Conservation (phyloP, 352 stramenopile species). For the Globisporangium yorkense region DNA sequence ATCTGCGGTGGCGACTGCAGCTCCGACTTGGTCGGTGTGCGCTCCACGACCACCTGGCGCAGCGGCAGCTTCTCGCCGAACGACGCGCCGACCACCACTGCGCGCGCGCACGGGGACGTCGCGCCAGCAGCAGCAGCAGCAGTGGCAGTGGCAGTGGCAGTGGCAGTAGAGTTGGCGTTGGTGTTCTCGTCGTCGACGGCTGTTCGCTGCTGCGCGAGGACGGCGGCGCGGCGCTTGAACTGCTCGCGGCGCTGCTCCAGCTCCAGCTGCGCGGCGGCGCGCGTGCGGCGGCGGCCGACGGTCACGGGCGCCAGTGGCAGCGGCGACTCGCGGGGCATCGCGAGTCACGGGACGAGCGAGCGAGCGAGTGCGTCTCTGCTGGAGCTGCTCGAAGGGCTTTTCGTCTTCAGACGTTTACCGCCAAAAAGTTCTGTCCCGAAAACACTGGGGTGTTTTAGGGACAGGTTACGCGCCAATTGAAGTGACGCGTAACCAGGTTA, state of each 20-base stretch:
- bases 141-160: too few species aligned
- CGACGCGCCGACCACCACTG: constrained; percentile 20
- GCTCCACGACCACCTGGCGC: constrained; percentile 22
- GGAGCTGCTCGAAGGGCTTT: not conserved
- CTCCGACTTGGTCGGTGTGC: constrained; percentile 40
- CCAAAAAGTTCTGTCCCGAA: too few species aligned
- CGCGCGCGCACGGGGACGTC: too few species aligned
- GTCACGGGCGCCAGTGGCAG: constrained; percentile 5
- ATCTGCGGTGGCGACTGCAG: constrained; percentile 16
- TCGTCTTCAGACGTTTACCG: not conserved
- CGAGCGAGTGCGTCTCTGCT: not conserved
- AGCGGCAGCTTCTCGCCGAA: constrained; percentile 15
- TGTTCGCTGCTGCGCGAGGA: constrained; percentile 11
- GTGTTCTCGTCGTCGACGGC: constrained; percentile 3
- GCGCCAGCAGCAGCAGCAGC: too few species aligned
- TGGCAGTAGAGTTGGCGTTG: not conserved
- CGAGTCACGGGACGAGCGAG: not conserved
- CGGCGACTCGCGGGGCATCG: not conserved
- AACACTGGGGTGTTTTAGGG: too few species aligned
- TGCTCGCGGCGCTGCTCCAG: constrained; percentile 19
- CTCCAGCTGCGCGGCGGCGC: constrained; percentile 22
- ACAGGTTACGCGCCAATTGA: too few species aligned
- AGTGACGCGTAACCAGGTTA: too few species aligned
- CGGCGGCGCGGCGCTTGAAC: constrained; percentile 23
- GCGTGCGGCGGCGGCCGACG: constrained; percentile 23